Base-by-base conservation (phyloP, 2,329 filamentous ascomycete genomes). In the Penicillium verrucosum region DNA sequence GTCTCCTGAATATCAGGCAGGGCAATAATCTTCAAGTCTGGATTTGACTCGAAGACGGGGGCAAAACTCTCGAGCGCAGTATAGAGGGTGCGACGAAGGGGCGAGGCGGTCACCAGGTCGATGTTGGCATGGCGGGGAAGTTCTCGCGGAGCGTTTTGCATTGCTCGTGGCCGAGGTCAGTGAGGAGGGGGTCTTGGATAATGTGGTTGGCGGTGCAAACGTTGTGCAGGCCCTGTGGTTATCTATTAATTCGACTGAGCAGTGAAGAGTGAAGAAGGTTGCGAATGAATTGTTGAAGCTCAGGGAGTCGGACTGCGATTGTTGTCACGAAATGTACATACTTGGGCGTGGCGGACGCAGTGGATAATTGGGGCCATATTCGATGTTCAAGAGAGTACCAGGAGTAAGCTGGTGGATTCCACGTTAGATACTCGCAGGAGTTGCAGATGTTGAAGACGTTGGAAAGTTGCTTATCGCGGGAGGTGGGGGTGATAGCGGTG, bases 1-100 rank as follows among this genome's bases (percentile, higher is more conserved):
- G 90, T 86, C 74, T 96, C 92, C 74, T 96, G 92, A 5, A 90
- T 77, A 60, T 89, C 85, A 0, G 90, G 90, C 12, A 94, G 76
- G 1, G 87, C 85, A 27, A 88, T 75, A 50, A 95, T 71, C 42
- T 77, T 81, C 54, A 81, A 70, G 4, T 77, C 75, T 14, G 71
- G 72, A 53, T 75, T 75, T 10, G 69, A 65, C 23, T 78, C 67
- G 50, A 84, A 79, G 0, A 77, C 79, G 0, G 83, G 78, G 18
- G 80, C 81, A 72, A 96, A 95, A 44, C 84, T 82, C 52, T 85
- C 76, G 30, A 91, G 80, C 34, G 88, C 87, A 2, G 92, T 96
- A 74, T 90, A 85, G 44, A 96, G 80, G 2, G 92, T 95, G 60
- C 92, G 85, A 49, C 88, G 86, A 63, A 96, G 81, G 6, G 92